Evolutionary conservation across 1,284 basidiomycete species (phyloP).

Genomic region (Cutaneotrichosporon sp.): DNA sequence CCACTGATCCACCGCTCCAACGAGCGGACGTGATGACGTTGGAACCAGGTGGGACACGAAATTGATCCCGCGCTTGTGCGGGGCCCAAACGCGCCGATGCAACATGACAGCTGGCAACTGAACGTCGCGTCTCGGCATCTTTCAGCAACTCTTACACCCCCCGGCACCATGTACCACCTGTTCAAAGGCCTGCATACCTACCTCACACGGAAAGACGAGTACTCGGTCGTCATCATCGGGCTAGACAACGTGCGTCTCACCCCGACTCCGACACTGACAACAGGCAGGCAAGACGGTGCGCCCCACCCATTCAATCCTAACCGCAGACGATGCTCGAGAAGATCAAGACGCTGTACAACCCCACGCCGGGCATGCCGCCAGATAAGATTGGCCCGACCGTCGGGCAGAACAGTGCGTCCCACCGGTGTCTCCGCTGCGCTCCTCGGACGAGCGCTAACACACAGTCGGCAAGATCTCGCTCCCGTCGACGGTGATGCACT

Average conservation of each 20-base stretch:
- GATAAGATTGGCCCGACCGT: conserved; percentile 92
- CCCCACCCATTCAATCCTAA: too few relatives aligned
- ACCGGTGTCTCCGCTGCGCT: too few relatives aligned
- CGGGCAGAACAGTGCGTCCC: conserved; percentile 96
- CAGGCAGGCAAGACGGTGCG: conserved; percentile 76
- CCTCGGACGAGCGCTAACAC: too few relatives aligned
- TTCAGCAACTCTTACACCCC: not conserved
- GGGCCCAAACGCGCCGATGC: not conserved
- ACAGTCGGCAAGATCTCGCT: conserved; percentile 86
- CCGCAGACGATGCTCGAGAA: conserved; percentile 80
- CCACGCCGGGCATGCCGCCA: conserved; percentile 75
- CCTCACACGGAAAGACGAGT: conserved; percentile 88
- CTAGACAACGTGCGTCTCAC: conserved; percentile 53
- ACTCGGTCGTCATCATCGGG: conserved; percentile 89
- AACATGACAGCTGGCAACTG: not conserved
- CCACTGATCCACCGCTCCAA: too few relatives aligned
- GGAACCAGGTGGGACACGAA: not conserved
- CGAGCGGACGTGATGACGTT: too few relatives aligned
- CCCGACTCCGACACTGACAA: not conserved
- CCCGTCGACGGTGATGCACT: conserved; percentile 86
- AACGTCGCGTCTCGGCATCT: not conserved
- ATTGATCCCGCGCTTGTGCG: conserved; percentile 11
- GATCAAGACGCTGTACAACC: conserved; percentile 87
- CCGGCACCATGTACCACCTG: conserved; percentile 74
- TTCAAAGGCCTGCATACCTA: conserved; percentile 86